Evolutionary conservation across 768 basidiomycete genomes (phyloP), one percentile per base, ranked within the genome.

Genomic region (Mycena latifolia): DNA sequence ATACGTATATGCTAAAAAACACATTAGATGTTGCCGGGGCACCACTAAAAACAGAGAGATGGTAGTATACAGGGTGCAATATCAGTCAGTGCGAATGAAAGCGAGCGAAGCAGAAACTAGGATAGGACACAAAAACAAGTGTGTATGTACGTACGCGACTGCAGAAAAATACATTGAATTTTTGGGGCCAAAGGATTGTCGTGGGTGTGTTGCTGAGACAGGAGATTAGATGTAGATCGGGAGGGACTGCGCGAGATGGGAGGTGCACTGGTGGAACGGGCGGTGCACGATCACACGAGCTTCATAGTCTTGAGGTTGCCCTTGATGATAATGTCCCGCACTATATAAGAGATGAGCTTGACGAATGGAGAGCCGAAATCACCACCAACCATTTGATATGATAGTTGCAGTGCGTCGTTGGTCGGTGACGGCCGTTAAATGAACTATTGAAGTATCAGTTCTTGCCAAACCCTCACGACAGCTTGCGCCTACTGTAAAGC

Each of bases 341-440:
- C 90, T 92, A 72, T 5, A 25, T 2, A n/a, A 33, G 17, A 50
- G 55, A 33, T 58, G 22, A 54, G 41, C 57, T 54, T 43, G 15
- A 54, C 41, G 41, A 50, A 50, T 24, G 29, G 48, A 53, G 29
- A 9, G 31, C 39, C 51, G 54, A 65, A 39, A 24, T 35, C 12
- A 62, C 61, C 35, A 77, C 87, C 63, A 71, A 93, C 92, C 92
- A 65, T 85, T 86, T 35, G 87, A 80, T 70, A 94, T 94, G 72
- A 94, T 93, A 18, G 85, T 89, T 41, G 85, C 82, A 39, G 93
- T 94, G 69, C 84, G 82, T 74, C 85, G 84, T 63, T 91, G 93
- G 78, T 94, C 92, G n/a, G 89, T 93, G 53, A 94, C 93, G 56
- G 91, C 86, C 12, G 93, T 94, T 61, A 89, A 82, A 76, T 94